Conservation (phyloP, 345 rosid species). For the Reutealis trisperma region DNA sequence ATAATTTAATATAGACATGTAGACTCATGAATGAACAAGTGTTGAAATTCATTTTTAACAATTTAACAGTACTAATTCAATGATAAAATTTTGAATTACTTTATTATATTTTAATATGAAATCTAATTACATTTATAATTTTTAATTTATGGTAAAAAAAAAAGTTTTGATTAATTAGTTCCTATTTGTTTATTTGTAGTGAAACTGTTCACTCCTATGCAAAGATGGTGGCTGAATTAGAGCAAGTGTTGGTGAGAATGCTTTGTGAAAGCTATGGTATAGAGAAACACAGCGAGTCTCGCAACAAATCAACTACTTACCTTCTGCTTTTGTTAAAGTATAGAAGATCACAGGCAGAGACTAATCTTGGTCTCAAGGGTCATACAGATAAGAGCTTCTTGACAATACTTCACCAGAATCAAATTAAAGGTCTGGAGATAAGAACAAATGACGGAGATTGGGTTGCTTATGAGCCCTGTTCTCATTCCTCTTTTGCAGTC, state of each 20-base stretch:
- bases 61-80: too few relatives aligned
- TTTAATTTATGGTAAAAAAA: too few relatives aligned
- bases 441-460: slow-evolving; percentile 48
- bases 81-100: too few relatives aligned
- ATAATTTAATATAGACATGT: too few relatives aligned
- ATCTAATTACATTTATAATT: too few relatives aligned
- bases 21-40: too few relatives aligned
- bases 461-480: slow-evolving; percentile 50
- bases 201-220: slow-evolving; percentile 42
- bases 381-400: slow-evolving; percentile 70
- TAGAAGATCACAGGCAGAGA: slow-evolving; percentile 42
- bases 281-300: slow-evolving; percentile 36
- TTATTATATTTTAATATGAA: too few relatives aligned
- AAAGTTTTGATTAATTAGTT: too few relatives aligned
- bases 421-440: slow-evolving; percentile 52
- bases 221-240: slow-evolving; percentile 39
- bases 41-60: too few relatives aligned
- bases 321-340: slow-evolving; percentile 57
- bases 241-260: slow-evolving; percentile 52
- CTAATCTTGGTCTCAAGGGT: slow-evolving; percentile 44
- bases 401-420: slow-evolving; percentile 62
- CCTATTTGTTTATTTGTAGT: slow-evolving; percentile 19
- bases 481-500: slow-evolving; percentile 47
- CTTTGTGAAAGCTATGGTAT: slow-evolving; percentile 60
- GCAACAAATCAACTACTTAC: slow-evolving; percentile 43